Percentiles rank a stretch among this genome's conserved stretches.
Evolutionary conservation across 192 early-diverging fungal genomes (phyloP).

Genomic region (Backusella mclennaniae): DNA sequence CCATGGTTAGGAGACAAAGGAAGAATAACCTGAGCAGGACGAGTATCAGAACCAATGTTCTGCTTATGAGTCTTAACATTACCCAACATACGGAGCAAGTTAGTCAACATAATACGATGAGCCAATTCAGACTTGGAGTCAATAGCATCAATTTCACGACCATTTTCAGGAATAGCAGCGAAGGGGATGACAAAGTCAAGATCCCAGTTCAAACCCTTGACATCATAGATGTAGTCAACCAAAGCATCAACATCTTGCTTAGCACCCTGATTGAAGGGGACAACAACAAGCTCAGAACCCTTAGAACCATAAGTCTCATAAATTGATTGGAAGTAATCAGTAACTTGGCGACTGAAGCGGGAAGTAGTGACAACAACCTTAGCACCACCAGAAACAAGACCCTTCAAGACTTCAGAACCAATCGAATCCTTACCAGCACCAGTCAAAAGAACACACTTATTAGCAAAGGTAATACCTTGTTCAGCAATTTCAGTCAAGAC

Average conservation of each 20-base stretch:
- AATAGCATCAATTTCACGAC: conserved; percentile 81
- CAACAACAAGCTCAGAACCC: conserved; percentile 79
- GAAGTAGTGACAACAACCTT: conserved; percentile 91
- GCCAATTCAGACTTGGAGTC: conserved; percentile 89
- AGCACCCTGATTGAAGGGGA: conserved; percentile 94
- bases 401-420: conserved; percentile 79
- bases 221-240: conserved; percentile 87
- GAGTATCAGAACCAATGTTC: conserved; percentile 70
- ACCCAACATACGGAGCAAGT: conserved; percentile 85
- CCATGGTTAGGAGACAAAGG: conserved; percentile 98
- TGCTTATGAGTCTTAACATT: conserved; percentile 84
- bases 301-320: conserved; percentile 89
- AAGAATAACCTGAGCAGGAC: conserved; percentile 84
- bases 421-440: conserved; percentile 91
- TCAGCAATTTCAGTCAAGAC: conserved; percentile 76
- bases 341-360: conserved; percentile 74
- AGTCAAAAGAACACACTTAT: conserved; percentile 84
- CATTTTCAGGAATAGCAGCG: conserved; percentile 90
- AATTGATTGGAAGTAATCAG: conserved; percentile 84
- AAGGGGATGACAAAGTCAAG: conserved; percentile 94
- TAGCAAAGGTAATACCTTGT: conserved; percentile 83
- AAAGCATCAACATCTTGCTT: conserved; percentile 79
- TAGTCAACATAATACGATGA: conserved; percentile 94
- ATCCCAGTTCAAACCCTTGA: conserved; percentile 86
- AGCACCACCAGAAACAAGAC: conserved; percentile 83